Conservation (phyloP, 768 basidiomycete genomes). For the Collybia mongolica region DNA sequence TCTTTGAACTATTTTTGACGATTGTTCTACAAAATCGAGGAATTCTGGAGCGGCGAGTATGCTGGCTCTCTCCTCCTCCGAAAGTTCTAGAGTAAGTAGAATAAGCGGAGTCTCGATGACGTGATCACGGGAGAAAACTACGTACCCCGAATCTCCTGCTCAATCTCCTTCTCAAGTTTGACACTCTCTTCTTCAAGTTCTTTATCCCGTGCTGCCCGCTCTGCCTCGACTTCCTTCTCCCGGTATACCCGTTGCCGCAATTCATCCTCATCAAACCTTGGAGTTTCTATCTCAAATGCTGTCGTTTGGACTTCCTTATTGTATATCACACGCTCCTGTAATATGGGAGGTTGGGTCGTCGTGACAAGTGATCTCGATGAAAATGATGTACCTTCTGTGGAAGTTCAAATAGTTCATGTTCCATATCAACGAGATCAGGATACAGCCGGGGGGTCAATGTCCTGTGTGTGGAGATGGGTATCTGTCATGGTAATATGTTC, state of each 20-base stretch:
- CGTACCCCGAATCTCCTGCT: conserved; percentile 80
- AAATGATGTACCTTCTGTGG: conserved; percentile 68
- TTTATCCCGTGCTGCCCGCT: conserved; percentile 66
- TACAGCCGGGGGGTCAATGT: conserved; percentile 62
- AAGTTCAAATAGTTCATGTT: conserved; percentile 87
- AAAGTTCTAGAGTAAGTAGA: conserved; percentile 55
- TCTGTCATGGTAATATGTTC: conserved; percentile 2
- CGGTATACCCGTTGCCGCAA: conserved; percentile 65
- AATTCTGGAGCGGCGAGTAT: conserved; percentile 91
- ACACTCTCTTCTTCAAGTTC: conserved; percentile 83
- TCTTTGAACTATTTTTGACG: conserved; percentile 92
- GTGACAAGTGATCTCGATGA: neutral
- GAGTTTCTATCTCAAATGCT: conserved; percentile 54
- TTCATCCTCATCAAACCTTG: conserved; percentile 62
- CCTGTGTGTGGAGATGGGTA: conserved; percentile 30
- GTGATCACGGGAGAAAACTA: neutral
- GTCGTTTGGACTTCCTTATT: conserved; percentile 86
- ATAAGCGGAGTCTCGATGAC: no score
- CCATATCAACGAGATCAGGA: conserved; percentile 84
- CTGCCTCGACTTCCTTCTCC: conserved; percentile 71
- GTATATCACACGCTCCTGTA: conserved; percentile 74
- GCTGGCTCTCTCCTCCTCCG: conserved; percentile 80
- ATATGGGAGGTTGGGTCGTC: neutral
- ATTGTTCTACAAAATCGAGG: conserved; percentile 90
- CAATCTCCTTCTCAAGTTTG: conserved; percentile 82